Percentiles rank a stretch among this genome's conserved stretches.
Conservation (phyloP, 2,329 filamentous ascomycete genomes). For the Pseudocercospora pini-densiflorae region DNA sequence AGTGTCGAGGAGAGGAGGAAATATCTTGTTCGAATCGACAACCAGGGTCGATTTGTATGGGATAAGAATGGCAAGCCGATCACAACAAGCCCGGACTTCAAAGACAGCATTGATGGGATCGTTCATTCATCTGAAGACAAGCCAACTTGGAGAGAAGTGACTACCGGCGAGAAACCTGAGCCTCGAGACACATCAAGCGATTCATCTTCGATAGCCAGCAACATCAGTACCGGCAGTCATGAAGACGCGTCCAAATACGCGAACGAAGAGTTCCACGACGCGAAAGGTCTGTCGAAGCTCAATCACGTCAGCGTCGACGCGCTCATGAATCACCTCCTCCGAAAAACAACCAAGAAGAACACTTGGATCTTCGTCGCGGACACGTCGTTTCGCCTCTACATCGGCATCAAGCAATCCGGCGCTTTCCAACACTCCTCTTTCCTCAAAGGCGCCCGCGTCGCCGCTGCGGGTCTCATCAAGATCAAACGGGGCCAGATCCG, state of each 20-base stretch:
- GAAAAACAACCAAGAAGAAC: conserved; percentile 80
- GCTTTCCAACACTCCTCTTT: conserved; percentile 93
- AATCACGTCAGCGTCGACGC: conserved; percentile 72
- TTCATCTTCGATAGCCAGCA: conserved; percentile 39
- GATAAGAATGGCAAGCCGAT: conserved; percentile 80
- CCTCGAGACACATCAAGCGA: conserved; percentile 25
- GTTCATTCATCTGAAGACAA: conserved; percentile 50
- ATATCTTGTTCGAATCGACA: conserved; percentile 79
- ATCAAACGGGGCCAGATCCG: conserved; percentile 80
- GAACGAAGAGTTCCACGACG: conserved; percentile 65
- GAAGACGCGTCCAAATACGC: conserved; percentile 68
- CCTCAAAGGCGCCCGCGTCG: conserved; percentile 79
- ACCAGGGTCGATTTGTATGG: conserved; percentile 79
- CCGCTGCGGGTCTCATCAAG: conserved; percentile 82
- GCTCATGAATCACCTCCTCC: conserved; percentile 77
- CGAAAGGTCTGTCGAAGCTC: conserved; percentile 64
- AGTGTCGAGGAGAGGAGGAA: conserved; percentile 79
- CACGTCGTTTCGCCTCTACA: conserved; percentile 81
- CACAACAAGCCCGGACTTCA: conserved; percentile 74
- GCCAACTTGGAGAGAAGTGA: conserved; percentile 47
- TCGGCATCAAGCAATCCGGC: conserved; percentile 87
- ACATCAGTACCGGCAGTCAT: conserved; percentile 57
- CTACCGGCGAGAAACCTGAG: conserved; percentile 37
- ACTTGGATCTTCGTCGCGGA: conserved; percentile 95
- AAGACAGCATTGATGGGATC: conserved; percentile 74